Base-by-base conservation (phyloP, 768 basidiomycete species). In the Leccinum variicolor region DNA sequence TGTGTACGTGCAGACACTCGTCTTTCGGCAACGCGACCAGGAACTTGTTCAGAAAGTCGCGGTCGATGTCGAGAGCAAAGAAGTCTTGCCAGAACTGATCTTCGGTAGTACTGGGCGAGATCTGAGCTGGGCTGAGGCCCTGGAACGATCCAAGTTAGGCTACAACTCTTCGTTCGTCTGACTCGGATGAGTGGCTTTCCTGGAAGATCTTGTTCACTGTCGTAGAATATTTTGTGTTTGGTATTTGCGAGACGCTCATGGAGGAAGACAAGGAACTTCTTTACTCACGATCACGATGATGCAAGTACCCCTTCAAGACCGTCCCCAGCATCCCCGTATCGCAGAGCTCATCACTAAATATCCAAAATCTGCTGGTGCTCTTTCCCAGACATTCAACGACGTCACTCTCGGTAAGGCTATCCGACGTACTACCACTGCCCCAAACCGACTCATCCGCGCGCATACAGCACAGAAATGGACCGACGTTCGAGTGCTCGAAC, bases 341-440 rank as follows among this genome's bases (percentile, higher is more conserved):
- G 72, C 80, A 10, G 70, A 73, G 4, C 65, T 84, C 41, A 60
- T 87, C 25, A 58, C 64, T 11, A 88, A 84, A 68, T 91, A 91
- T 64, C 89, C 89, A 34, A 76, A 69, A 25, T 72, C 79, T 15
- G 83, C 84, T 3, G 79, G 84, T 13, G 76, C 80, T 23, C 71
- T 91, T 9, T 89, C 90, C 66, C 89, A 91, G 69, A 78, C 85
- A 1, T 90, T 86, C 73, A 91, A 91, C 67, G 89, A 92, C 57
- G 70, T 92, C 29, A 69, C 81, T 6, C 81, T 83, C 21, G 82
- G 90, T 87, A 52, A 53, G 73, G 8, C 33, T 26, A 36, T 9
- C 50, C 36, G 17, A 43, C 26, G 50, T 19, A 9, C 8, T 6
- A 39, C 39, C 39, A 39, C 17, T 29, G 29, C 23, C 26, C 15